These are phyloP conservation scores for Gamsiella multidivaricata DNA, from an alignment of 192 early-diverging fungal genomes.

Conservation along the genomic window DNA sequence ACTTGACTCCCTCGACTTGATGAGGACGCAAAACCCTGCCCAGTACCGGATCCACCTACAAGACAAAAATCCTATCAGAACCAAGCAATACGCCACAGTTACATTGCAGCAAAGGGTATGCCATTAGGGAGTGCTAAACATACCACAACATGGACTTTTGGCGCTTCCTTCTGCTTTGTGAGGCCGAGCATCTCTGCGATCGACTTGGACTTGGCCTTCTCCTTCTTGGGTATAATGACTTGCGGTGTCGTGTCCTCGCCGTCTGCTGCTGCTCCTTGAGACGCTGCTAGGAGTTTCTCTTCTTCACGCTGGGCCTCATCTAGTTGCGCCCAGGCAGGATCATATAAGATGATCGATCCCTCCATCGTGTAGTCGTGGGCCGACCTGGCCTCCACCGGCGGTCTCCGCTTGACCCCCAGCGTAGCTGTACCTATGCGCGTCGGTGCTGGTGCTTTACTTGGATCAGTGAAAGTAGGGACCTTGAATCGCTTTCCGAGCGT, in stretches of 20 bases:
- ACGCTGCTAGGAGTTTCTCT: conserved; percentile 44
- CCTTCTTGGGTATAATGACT: conserved; percentile 56
- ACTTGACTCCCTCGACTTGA: conserved; percentile 95
- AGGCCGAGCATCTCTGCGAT: conserved; percentile 67
- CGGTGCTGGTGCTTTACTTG: conserved; percentile 23
- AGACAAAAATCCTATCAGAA: background rate
- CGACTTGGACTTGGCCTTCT: conserved; percentile 61
- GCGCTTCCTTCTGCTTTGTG: conserved; percentile 50
- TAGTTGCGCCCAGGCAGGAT: conserved; percentile 67
- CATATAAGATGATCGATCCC: conserved; percentile 87
- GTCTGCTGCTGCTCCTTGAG: conserved; percentile 14
- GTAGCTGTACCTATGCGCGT: background rate
- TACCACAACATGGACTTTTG: conserved; percentile 79
- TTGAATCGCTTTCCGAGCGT: conserved; percentile 45
- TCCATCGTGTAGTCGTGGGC: conserved; percentile 86
- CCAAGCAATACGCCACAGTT: background rate
- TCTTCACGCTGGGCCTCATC: conserved; percentile 64
- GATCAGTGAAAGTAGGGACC: conserved; percentile 53
- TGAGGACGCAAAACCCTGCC: conserved; percentile 91
- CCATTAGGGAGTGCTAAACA: background rate
- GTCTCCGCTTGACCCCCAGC: conserved; percentile 26
- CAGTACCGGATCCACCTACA: conserved; percentile 82
- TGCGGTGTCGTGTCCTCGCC: conserved; percentile 32
- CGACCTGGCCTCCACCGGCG: conserved; percentile 61
- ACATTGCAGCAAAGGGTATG: background rate